phyloP scores from a whole-genome alignment of 345 rosid genomes.

The Dipteronia dyeriana region DNA sequence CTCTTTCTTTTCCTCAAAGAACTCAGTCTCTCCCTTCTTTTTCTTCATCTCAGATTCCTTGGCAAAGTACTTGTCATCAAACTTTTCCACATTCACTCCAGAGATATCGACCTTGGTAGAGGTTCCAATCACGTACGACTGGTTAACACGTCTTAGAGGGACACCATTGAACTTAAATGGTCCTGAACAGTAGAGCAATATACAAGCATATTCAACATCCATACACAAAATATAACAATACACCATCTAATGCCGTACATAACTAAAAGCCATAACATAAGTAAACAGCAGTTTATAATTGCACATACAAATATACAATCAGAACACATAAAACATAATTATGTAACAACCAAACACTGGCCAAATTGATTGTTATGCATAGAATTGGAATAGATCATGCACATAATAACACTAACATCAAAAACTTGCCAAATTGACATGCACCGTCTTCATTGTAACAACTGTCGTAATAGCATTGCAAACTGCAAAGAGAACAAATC shows the following conservation, averaged over 20 bases:
- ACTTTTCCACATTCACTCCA: slow-evolving; percentile 64
- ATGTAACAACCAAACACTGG: not conserved
- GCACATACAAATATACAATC: not conserved
- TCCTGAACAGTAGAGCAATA: slow-evolving; percentile 37
- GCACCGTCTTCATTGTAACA: no score
- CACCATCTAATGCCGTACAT: not conserved
- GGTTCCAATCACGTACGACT: slow-evolving; percentile 62
- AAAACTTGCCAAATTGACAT: not conserved
- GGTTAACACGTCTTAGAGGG: slow-evolving; percentile 70
- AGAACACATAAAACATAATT: not conserved
- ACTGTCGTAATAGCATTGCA: not conserved
- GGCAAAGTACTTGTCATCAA: slow-evolving; percentile 68
- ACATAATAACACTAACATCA: not conserved
- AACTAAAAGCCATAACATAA: not conserved
- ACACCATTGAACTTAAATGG: slow-evolving; percentile 81
- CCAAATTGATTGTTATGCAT: not conserved
- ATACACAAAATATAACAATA: slow-evolving; percentile 16
- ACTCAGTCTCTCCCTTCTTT: slow-evolving; percentile 73
- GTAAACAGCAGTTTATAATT: not conserved
- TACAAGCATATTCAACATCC: not conserved
- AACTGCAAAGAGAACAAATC: not conserved
- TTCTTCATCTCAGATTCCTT: slow-evolving; percentile 76
- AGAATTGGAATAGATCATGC: not conserved
- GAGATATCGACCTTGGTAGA: slow-evolving; percentile 72
- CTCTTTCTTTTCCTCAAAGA: slow-evolving; percentile 78